Evolutionary conservation across 176 grass and related monocot species (phyloP).

Genomic region (Juncus effusus): DNA sequence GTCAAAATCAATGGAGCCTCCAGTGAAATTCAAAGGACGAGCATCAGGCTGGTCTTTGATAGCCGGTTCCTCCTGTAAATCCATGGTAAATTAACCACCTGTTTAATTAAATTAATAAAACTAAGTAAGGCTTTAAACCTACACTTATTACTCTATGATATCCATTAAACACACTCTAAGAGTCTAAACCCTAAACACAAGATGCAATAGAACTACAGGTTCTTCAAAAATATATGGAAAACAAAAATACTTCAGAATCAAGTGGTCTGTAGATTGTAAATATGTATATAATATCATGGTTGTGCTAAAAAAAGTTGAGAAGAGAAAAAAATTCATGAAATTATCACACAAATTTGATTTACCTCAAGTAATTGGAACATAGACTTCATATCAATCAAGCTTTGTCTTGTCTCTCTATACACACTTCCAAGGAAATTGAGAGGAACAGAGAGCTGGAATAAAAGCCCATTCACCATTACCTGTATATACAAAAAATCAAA

Average conservation of each 20-base stretch:
- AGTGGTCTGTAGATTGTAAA: not conserved
- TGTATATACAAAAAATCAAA: constrained; percentile 28
- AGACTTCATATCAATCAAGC: constrained; percentile 94
- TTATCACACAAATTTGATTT: not conserved
- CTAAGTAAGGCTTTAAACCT: constrained; percentile 38
- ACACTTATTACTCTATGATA: not conserved
- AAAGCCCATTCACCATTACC: constrained; percentile 99
- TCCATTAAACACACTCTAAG: not conserved
- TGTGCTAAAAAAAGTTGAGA: no score
- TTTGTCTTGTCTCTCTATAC: constrained; percentile 96
- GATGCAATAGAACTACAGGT: no score
- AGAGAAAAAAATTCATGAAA: no score
- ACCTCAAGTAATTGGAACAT: constrained; percentile 99
- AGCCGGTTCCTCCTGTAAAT: constrained; percentile 83
- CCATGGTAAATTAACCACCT: constrained; percentile 23
- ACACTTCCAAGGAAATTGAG: constrained; percentile 99
- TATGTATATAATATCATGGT: no score
- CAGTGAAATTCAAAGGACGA: constrained; percentile 70
- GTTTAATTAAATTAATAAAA: constrained; percentile 23
- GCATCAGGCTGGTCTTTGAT: constrained; percentile 69
- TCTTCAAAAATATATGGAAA: no score
- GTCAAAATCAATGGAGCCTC: constrained; percentile 86
- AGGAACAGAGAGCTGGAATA: constrained; percentile 94
- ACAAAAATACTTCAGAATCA: not conserved
- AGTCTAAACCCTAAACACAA: no score